Conservation (phyloP, 2,329 filamentous ascomycete species). For the Alternaria sp. region DNA sequence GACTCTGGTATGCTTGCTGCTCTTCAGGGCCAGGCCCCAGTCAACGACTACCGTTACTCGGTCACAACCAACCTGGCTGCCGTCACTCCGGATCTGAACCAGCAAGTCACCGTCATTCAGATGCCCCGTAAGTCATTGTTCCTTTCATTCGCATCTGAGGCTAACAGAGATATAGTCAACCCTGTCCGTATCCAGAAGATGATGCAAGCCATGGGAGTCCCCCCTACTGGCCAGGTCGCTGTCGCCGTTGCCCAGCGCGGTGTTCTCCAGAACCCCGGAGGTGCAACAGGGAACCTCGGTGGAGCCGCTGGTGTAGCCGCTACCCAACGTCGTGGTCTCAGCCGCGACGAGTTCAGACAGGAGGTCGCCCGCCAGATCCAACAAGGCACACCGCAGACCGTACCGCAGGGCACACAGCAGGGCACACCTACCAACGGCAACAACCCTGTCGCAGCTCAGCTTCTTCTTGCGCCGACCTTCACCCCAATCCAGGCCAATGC, state of each 20-base stretch:
- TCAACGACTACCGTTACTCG: constrained; percentile 48
- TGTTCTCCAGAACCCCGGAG: constrained; percentile 46
- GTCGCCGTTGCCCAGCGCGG: constrained; percentile 46
- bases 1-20: constrained; percentile 42
- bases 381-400: neutral
- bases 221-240: constrained; percentile 39
- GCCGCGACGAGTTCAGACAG: constrained; percentile 32
- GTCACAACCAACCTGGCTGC: constrained; percentile 43
- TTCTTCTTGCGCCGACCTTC: constrained; percentile 47
- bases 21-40: constrained; percentile 35
- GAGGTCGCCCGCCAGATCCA: constrained; percentile 33
- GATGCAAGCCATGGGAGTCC: constrained; percentile 43
- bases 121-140: constrained; percentile 41
- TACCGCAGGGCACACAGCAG: neutral
- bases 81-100: constrained; percentile 43
- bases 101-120: constrained; percentile 46
- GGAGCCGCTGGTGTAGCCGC: constrained; percentile 30
- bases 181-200: constrained; percentile 45
- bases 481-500: constrained; percentile 44
- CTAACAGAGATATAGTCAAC: constrained; percentile 39
- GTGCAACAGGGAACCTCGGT: constrained; percentile 40
- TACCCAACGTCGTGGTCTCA: constrained; percentile 25
- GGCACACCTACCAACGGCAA: constrained; percentile 38
- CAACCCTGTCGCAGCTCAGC: constrained; percentile 43
- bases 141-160: neutral